A percentile compares a stretch with the other conserved stretches of the same genome.
Conservation (phyloP, 305 asterid genomes). For the Caryopteris hybrid region DNA sequence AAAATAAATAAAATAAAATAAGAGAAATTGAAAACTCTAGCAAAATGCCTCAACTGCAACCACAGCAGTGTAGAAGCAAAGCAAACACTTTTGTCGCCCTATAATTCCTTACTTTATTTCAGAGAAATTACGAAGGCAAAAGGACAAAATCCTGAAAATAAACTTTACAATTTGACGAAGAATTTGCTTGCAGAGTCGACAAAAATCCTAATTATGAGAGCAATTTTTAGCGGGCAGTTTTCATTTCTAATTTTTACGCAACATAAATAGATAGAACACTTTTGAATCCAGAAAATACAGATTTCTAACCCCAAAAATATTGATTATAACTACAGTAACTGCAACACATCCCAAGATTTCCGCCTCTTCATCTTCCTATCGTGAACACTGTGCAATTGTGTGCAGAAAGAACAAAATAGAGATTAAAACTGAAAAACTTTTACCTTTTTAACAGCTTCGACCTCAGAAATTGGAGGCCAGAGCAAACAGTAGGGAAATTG, state of each 20-base stretch:
- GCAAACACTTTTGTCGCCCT: not conserved
- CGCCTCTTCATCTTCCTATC: not conserved
- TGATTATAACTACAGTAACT: not conserved
- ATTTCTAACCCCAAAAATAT: not conserved
- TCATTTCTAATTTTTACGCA: not conserved
- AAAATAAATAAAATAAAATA: not conserved
- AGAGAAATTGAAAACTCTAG: not conserved
- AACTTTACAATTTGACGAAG: not conserved
- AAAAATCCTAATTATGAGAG: not conserved
- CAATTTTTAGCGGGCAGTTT: not conserved
- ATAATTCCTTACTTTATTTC: not conserved
- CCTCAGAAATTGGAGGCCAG: not conserved
- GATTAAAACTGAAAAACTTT: not conserved
- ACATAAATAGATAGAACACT: not conserved
- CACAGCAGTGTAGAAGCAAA: not conserved
- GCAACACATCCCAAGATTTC: not conserved
- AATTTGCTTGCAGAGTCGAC: not conserved
- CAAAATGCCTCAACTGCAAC: not conserved
- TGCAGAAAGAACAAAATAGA: not conserved
- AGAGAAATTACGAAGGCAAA: not conserved
- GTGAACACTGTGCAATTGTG: not conserved
- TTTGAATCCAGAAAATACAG: not conserved
- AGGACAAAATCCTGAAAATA: not conserved
- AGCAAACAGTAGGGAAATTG: constrained; percentile 15
- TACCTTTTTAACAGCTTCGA: not conserved